phyloP scores from a whole-genome alignment of 2,329 filamentous ascomycete genomes.

The Macrophomina pseudophaseolina region DNA sequence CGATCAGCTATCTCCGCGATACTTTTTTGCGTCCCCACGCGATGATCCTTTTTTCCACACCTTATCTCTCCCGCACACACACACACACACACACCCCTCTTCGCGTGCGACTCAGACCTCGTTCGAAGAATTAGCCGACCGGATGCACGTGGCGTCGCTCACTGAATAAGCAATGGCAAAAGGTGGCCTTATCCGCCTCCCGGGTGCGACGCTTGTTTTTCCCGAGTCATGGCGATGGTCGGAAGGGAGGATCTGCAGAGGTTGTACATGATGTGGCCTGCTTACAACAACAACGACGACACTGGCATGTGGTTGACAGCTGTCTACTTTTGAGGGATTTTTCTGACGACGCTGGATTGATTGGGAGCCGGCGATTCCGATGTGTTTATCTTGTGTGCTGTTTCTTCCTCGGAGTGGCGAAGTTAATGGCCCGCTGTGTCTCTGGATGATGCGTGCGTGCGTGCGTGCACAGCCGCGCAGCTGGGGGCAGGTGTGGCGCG shows the following conservation, averaged over 20 bases:
- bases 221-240: background rate
- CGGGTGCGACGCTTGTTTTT: background rate
- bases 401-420: background rate
- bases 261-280: background rate
- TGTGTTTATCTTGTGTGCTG: background rate
- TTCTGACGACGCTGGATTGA: background rate
- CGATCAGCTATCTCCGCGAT: background rate
- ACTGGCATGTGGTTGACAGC: too few relatives aligned
- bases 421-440: background rate
- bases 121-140: background rate
- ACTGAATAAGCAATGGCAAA: background rate
- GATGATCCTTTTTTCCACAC: background rate
- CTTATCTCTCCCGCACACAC: background rate
- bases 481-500: background rate
- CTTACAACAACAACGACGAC: too few relatives aligned
- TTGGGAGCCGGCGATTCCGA: background rate
- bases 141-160: background rate
- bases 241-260: background rate
- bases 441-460: background rate
- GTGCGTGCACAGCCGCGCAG: background rate
- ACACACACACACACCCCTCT: too few relatives aligned
- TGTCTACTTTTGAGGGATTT: too few relatives aligned
- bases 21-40: background rate
- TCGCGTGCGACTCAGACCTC: background rate
- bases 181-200: background rate